A percentile compares a stretch with the other conserved stretches of the same genome.
Conservation (phyloP, 768 basidiomycete genomes). For the Russula emetica region DNA sequence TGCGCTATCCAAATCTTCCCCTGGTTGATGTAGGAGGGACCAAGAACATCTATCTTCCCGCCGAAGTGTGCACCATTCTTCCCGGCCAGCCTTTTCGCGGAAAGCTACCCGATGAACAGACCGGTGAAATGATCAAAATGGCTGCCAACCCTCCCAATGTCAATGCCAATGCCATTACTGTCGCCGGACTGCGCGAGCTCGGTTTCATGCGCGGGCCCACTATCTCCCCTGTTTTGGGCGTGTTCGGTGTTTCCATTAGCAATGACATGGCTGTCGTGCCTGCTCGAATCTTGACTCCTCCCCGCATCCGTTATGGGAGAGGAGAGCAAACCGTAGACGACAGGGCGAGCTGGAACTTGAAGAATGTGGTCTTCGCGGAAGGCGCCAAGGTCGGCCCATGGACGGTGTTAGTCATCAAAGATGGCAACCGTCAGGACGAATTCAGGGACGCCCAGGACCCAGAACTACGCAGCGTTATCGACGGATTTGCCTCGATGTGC, state of each 20-base stretch:
- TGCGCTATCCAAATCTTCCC: constrained; percentile 40
- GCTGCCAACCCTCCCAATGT: constrained; percentile 49
- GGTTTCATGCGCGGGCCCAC: constrained; percentile 37
- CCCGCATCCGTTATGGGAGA: constrained; percentile 40
- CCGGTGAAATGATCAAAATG: constrained; percentile 46
- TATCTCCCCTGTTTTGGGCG: constrained; percentile 35
- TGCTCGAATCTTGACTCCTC: constrained; percentile 46
- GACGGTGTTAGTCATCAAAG: constrained; percentile 65
- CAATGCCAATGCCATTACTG: constrained; percentile 44
- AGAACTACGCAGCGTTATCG: constrained; percentile 43
- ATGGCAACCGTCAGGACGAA: constrained; percentile 53
- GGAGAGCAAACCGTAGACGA: constrained; percentile 40
- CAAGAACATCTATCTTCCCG: constrained; percentile 42
- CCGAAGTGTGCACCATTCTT: constrained; percentile 49
- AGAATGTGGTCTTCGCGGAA: constrained; percentile 55
- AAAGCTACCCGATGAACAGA: constrained; percentile 54
- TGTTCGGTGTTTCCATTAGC: constrained; percentile 46
- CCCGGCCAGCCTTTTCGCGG: constrained; percentile 42
- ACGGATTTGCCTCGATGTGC: constrained; percentile 62
- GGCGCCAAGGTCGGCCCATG: constrained; percentile 57
- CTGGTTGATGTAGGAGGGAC: constrained; percentile 48
- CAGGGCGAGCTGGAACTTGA: constrained; percentile 50
- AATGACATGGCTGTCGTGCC: constrained; percentile 53
- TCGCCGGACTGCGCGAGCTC: constrained; percentile 41
- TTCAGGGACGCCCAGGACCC: constrained; percentile 54